Percentiles rank a stretch among this genome's conserved stretches.
Evolutionary conservation across 306 rosid species (phyloP).

Genomic region (Vigna reflexopilosa): DNA sequence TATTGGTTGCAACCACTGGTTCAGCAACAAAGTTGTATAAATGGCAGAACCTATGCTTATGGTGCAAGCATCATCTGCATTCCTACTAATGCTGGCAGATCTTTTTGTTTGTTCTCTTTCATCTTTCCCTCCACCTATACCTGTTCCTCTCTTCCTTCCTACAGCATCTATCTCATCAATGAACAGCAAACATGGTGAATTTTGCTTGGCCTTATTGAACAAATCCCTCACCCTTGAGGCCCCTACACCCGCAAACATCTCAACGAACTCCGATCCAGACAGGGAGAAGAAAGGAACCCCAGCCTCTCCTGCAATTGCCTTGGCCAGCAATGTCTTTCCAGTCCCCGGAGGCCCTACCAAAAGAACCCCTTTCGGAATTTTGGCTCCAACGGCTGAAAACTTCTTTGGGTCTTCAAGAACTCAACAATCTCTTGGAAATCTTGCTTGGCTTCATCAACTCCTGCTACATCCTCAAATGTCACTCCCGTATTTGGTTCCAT

Average conservation of each 20-base stretch:
- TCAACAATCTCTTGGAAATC: conserved; percentile 84
- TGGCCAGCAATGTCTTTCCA: conserved; percentile 80
- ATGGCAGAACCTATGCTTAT: no score
- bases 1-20: conserved; percentile 1
- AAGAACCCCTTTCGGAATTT: conserved; percentile 79
- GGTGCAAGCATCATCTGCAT: no score
- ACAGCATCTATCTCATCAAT: conserved; percentile 89
- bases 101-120: conserved; percentile 73
- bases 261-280: conserved; percentile 85
- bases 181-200: conserved; percentile 79
- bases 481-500: conserved; percentile 91
- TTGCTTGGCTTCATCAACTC: conserved; percentile 89
- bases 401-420: conserved; percentile 77
- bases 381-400: conserved; percentile 79
- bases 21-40: no score
- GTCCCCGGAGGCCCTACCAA: conserved; percentile 83
- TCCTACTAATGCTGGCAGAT: no score
- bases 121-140: conserved; percentile 88
- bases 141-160: conserved; percentile 87
- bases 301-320: conserved; percentile 92
- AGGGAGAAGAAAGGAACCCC: conserved; percentile 85
- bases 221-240: conserved; percentile 86
- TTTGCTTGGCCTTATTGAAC: conserved; percentile 74
- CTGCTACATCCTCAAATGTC: conserved; percentile 83
- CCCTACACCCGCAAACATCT: conserved; percentile 88